A percentile compares a stretch with the other conserved stretches of the same genome.
Conservation (phyloP, 1,139 yeast species). For the Suhomyces atakaporum region DNA sequence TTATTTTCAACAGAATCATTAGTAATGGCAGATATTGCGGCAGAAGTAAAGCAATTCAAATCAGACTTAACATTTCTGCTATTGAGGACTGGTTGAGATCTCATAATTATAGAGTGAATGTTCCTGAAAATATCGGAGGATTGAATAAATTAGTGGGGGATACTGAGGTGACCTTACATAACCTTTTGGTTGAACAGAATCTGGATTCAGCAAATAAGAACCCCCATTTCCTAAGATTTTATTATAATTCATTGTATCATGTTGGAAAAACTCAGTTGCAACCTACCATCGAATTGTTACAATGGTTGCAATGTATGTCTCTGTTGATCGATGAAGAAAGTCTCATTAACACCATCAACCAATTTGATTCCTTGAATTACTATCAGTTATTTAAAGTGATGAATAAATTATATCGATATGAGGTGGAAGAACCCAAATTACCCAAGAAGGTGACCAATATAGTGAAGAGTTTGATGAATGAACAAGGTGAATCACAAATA, state of each 20-base stretch:
- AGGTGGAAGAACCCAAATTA: slow-evolving; percentile 70
- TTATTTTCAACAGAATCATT: slow-evolving; percentile 72
- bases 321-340: slow-evolving; percentile 55
- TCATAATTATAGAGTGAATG: slow-evolving; percentile 60
- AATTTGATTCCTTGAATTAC: slow-evolving; percentile 63
- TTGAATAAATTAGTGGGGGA: slow-evolving; percentile 26
- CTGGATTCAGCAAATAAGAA: slow-evolving; percentile 16
- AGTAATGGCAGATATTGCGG: slow-evolving; percentile 68
- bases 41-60: slow-evolving; percentile 84
- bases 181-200: slow-evolving; percentile 21
- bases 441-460: slow-evolving; percentile 47
- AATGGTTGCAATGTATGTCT: slow-evolving; percentile 88
- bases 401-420: slow-evolving; percentile 75
- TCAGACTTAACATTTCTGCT: slow-evolving; percentile 79
- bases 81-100: slow-evolving; percentile 92
- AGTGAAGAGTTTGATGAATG: slow-evolving; percentile 35
- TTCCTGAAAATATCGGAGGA: slow-evolving; percentile 31
- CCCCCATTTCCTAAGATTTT: slow-evolving; percentile 44
- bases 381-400: slow-evolving; percentile 69
- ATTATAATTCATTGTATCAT: slow-evolving; percentile 55
- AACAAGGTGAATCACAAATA: slow-evolving; percentile 44
- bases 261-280: slow-evolving; percentile 68
- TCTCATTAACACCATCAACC: slow-evolving; percentile 57
- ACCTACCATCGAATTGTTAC: slow-evolving; percentile 78
- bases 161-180: slow-evolving; percentile 21